Conservation (phyloP, 495 filamentous ascomycete species). For the Rhypophila decipiens region DNA sequence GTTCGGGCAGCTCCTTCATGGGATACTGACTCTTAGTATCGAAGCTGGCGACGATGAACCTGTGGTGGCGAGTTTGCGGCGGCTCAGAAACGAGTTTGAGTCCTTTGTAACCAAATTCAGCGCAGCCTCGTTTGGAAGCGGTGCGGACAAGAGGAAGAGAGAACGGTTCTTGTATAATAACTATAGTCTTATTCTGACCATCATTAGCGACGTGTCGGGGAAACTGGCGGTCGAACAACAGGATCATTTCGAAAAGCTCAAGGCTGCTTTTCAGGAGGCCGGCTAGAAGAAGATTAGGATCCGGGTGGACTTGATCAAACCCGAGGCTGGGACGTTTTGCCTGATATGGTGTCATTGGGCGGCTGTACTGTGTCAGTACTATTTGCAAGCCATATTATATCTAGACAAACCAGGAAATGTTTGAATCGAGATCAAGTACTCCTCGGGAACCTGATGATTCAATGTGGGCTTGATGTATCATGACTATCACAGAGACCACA, state of each 20-base stretch:
- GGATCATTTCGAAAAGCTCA: constrained; percentile 57
- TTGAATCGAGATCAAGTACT: too few relatives aligned
- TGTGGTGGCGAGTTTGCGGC: constrained; percentile 67
- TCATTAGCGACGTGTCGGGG: constrained; percentile 77
- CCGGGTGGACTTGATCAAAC: too few relatives aligned
- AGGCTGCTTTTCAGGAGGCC: constrained; percentile 41
- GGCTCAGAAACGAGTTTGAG: constrained; percentile 74
- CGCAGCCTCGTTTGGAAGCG: constrained; percentile 55
- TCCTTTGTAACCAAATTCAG: constrained; percentile 60
- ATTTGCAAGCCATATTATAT: too few relatives aligned
- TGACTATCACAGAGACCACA: too few relatives aligned
- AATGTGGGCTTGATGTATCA: too few relatives aligned
- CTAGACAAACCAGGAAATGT: too few relatives aligned
- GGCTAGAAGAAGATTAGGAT: too few relatives aligned
- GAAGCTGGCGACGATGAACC: constrained; percentile 93
- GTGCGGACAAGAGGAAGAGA: constrained; percentile 64
- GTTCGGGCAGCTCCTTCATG: constrained; percentile 84
- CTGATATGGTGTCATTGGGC: neutral
- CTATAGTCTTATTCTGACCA: constrained; percentile 84
- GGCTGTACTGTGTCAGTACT: too few relatives aligned
- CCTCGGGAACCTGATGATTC: too few relatives aligned
- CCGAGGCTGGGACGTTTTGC: constrained; percentile 12
- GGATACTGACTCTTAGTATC: constrained; percentile 70
- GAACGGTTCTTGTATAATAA: constrained; percentile 92
- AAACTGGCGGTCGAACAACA: constrained; percentile 72